Evolutionary conservation across 495 filamentous ascomycete species (phyloP), one percentile per base, ranked within the genome.

Genomic region (Penicillium angulare): DNA sequence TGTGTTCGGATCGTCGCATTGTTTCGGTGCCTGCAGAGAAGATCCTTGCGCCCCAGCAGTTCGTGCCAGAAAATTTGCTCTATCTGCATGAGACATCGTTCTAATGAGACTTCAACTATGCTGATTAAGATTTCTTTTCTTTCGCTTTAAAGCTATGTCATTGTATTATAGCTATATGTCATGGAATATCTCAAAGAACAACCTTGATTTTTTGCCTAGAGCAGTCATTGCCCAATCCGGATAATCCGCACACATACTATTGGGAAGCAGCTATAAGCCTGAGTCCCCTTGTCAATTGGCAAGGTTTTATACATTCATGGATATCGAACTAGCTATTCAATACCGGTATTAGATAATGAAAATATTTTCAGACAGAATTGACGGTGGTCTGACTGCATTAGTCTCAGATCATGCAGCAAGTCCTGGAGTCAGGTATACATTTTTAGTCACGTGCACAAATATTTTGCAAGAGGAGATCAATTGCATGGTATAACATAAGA

Each of bases 11-110:
- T 55, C 53, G 50, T 24, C 38, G 47, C 42, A 43, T 49, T 47
- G 26, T 27, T 43, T 42, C 29, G 20, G 54, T 49, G 55, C 34
- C 46, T 57, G 50, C 55, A 53, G 50, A 49, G 42, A 12, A 15
- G 38, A 43, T 53, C 47, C 36, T 29, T 17, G 20, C 26, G 49
- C 43, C 44, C 38, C 16, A 48, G 33, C 20, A 36, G 45, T 48
- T 48, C 45, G 29, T 48, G 10, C 17, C 17, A 7, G 5, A n/a
- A 41, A 7, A 24, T 7, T 20, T 22, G 15, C 21, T 24, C 7
- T 15, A 41, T 26, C 21, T 26, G 38, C 38, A 41, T 24, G 13
- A 41, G 38, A 21, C 13, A 20, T 13, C 16, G 38, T 2, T 24
- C 5, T 24, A 40, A 15, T 41, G 20, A 13, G 2, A n/a, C 9